These are phyloP conservation scores for Starmerella asiatica DNA, from an alignment of 805 yeast species.

Conservation along the genomic window DNA sequence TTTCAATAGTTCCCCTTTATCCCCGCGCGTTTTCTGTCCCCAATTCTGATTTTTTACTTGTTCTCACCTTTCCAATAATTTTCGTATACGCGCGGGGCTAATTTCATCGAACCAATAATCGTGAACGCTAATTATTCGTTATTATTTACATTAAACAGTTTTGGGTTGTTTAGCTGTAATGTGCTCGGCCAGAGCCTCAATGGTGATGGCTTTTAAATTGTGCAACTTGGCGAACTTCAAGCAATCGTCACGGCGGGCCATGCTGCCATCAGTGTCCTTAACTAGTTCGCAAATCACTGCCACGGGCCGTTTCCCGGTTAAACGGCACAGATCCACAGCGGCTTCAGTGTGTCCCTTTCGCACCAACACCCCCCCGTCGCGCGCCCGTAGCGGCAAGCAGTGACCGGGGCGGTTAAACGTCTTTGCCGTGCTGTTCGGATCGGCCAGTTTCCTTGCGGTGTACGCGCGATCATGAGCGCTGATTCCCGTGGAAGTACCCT, in stretches of 20 bases:
- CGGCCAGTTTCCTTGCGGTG: constrained; percentile 63
- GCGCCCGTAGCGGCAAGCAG: constrained; percentile 82
- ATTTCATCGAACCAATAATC: too few species aligned
- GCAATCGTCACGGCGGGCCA: constrained; percentile 91
- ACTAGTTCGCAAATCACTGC: constrained; percentile 91
- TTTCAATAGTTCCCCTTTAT: too few species aligned
- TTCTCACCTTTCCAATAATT: too few species aligned
- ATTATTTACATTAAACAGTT: too few species aligned
- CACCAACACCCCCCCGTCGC: constrained; percentile 60
- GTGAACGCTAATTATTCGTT: too few species aligned
- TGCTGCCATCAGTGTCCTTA: constrained; percentile 80
- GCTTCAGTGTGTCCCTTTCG: constrained; percentile 98
- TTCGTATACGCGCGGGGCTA: too few species aligned
- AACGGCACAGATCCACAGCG: constrained; percentile 68
- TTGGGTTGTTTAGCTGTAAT: constrained; percentile 25
- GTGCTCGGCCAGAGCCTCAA: constrained; percentile 55
- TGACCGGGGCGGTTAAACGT: constrained; percentile 92
- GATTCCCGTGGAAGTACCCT: constrained; percentile 93
- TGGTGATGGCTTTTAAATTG: constrained; percentile 59
- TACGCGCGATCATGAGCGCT: constrained; percentile 87
- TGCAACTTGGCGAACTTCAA: constrained; percentile 48
- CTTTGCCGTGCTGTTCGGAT: constrained; percentile 38
- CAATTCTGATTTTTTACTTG: too few species aligned
- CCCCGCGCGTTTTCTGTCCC: too few species aligned
- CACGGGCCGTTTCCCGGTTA: constrained; percentile 70